phyloP scores from a whole-genome alignment of 768 basidiomycete species.

The Jaapia argillacea region DNA sequence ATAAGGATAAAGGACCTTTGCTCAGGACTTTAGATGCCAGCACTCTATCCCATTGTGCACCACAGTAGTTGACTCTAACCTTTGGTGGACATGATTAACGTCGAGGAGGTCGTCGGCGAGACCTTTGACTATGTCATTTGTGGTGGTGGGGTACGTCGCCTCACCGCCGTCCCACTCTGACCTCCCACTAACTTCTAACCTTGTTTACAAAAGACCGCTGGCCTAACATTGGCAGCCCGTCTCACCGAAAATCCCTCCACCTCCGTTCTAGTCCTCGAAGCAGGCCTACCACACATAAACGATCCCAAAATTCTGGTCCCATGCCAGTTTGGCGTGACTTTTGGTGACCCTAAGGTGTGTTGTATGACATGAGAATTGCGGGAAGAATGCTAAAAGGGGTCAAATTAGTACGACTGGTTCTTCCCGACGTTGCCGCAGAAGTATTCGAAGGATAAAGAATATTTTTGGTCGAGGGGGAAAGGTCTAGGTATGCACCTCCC shows the following conservation, averaged over 20 bases:
- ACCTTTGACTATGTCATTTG: not conserved
- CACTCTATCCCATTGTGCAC: no score
- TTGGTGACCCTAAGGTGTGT: not conserved
- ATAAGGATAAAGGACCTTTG: no score
- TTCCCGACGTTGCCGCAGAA: not conserved
- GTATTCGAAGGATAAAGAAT: not conserved
- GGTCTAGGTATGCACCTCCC: conserved; percentile 32
- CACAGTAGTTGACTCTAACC: no score
- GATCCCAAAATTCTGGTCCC: not conserved
- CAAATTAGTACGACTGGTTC: not conserved
- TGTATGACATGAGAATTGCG: not conserved
- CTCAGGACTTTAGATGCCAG: no score
- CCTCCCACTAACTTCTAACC: no score
- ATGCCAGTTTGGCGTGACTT: not conserved
- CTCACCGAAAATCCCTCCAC: conserved; percentile 27
- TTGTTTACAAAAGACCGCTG: conserved; percentile 14
- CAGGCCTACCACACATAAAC: conserved; percentile 12
- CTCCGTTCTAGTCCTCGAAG: conserved; percentile 32
- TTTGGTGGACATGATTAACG: no score
- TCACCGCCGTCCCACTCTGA: no score
- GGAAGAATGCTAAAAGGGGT: not conserved
- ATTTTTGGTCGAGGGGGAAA: conserved; percentile 11
- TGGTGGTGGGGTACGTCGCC: not conserved
- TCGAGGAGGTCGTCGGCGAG: not conserved
- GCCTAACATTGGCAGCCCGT: conserved; percentile 28